Percentiles rank a stretch among this genome's conserved stretches.
Conservation (phyloP, 495 filamentous ascomycete genomes). For the Penicillium longicatenatum region DNA sequence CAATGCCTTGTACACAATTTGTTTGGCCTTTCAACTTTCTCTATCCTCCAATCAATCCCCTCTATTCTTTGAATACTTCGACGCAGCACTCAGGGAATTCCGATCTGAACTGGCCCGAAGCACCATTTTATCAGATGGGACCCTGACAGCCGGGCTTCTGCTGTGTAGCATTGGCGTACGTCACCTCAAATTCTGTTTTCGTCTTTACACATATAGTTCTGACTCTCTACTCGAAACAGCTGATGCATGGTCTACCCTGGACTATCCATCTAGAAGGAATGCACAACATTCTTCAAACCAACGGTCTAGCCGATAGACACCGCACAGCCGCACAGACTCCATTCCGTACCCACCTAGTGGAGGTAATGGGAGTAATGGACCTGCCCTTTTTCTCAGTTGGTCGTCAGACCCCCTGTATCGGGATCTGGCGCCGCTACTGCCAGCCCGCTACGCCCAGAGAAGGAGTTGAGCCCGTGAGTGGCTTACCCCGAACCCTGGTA, state of each 20-base stretch:
- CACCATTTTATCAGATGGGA: slow-evolving; percentile 32
- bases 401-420: slow-evolving; percentile 29
- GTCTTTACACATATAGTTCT: background rate
- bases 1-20: slow-evolving; percentile 35
- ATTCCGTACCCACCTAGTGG: slow-evolving; percentile 35
- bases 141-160: slow-evolving; percentile 36
- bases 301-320: slow-evolving; percentile 13
- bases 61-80: slow-evolving; percentile 37
- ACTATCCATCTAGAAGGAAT: slow-evolving; percentile 44
- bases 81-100: slow-evolving; percentile 31
- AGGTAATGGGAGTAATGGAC: slow-evolving; percentile 45
- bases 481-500: slow-evolving; percentile 33
- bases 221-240: slow-evolving; percentile 16
- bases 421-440: slow-evolving; percentile 37
- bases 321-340: slow-evolving; percentile 2
- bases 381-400: slow-evolving; percentile 33
- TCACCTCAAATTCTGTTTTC: slow-evolving; percentile 5
- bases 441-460: slow-evolving; percentile 15
- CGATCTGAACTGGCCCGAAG: slow-evolving; percentile 33
- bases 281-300: slow-evolving; percentile 34
- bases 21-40: slow-evolving; percentile 36
- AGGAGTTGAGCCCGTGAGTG: slow-evolving; percentile 36
- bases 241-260: slow-evolving; percentile 39
- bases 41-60: slow-evolving; percentile 12
- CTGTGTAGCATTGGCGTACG: slow-evolving; percentile 41